phyloP scores from a whole-genome alignment of 768 basidiomycete species.

The Amanita inopinata region DNA sequence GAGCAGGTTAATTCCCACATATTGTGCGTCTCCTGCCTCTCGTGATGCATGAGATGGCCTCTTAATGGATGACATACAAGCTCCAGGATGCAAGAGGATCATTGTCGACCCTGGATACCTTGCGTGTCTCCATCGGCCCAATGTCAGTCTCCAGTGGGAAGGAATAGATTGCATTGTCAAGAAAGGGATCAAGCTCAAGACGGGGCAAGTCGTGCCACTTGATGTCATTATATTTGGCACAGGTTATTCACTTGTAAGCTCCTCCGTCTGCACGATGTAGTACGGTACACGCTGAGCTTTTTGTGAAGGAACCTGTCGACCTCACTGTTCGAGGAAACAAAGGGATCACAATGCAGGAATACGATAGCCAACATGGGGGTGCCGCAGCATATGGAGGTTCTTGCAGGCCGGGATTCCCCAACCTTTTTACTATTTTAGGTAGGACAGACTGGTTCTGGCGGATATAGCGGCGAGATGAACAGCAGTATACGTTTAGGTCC shows the following conservation, averaged over 20 bases:
- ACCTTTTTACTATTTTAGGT: conserved; percentile 41
- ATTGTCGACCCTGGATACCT: conserved; percentile 55
- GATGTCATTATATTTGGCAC: conserved; percentile 54
- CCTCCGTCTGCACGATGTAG: neutral
- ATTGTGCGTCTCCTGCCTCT: conserved; percentile 26
- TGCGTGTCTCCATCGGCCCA: conserved; percentile 37
- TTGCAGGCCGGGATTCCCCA: conserved; percentile 47
- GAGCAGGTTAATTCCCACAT: conserved; percentile 38
- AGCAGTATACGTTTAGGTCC: conserved; percentile 28
- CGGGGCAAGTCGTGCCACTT: conserved; percentile 36
- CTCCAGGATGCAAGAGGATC: conserved; percentile 55
- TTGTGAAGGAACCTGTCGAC: conserved; percentile 27
- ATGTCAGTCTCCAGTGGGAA: conserved; percentile 43
- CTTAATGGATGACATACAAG: conserved; percentile 18
- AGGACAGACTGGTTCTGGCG: conserved; percentile 10
- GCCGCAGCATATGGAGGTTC: conserved; percentile 44
- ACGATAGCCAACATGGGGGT: conserved; percentile 38
- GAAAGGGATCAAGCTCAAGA: conserved; percentile 39
- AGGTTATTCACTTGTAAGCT: conserved; percentile 39
- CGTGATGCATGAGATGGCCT: neutral
- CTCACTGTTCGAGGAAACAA: conserved; percentile 32
- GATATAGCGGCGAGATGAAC: neutral
- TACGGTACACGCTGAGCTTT: conserved; percentile 6
- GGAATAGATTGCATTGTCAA: conserved; percentile 37
- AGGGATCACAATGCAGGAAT: conserved; percentile 32